Evolutionary conservation across 768 basidiomycete genomes (phyloP).

Genomic region (Mycena crocata): DNA sequence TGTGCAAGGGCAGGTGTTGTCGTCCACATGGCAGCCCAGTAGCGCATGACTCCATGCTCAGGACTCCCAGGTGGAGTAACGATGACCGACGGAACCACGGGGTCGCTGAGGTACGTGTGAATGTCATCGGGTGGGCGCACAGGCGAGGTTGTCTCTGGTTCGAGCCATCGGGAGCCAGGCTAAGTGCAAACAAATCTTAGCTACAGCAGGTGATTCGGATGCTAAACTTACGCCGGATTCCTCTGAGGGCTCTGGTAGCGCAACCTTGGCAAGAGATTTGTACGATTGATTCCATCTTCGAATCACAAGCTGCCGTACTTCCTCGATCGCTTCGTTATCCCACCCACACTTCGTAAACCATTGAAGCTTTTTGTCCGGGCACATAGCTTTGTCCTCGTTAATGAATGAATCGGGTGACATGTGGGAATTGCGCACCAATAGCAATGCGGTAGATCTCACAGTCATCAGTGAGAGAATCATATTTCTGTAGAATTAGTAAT

Average conservation of each 20-base stretch:
- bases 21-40: too few species aligned
- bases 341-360: not conserved
- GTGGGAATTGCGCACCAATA: not conserved
- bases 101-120: too few species aligned
- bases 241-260: not conserved
- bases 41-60: too few species aligned
- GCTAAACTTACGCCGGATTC: too few species aligned
- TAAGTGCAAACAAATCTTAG: too few species aligned
- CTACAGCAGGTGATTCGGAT: too few species aligned
- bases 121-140: too few species aligned
- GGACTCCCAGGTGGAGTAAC: too few species aligned
- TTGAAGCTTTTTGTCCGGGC: not conserved
- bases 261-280: not conserved
- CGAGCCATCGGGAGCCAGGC: too few species aligned
- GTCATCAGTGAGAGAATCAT: not conserved
- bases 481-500: not conserved
- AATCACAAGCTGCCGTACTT: not conserved
- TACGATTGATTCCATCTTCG: not conserved
- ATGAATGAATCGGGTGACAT: too few species aligned
- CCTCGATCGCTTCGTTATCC: not conserved
- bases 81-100: too few species aligned
- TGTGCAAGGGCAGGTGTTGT: not conserved
- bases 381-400: not conserved
- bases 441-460: not conserved
- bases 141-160: too few species aligned